Conservation (phyloP, 208 protist species). For the Phytomonas sp. region DNA sequence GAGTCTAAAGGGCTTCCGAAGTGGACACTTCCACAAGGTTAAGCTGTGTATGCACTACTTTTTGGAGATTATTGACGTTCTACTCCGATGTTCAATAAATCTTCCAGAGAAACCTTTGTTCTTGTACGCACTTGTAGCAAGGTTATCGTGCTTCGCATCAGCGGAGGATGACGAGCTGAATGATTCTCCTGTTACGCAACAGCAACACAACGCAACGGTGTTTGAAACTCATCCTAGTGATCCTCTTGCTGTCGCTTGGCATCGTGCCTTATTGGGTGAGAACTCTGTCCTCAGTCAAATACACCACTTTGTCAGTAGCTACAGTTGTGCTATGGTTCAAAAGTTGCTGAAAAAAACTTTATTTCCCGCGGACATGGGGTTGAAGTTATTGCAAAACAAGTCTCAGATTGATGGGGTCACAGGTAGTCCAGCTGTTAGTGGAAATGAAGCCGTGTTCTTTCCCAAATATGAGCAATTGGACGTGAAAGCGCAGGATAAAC, state of each 20-base stretch:
- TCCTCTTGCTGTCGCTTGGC: not conserved
- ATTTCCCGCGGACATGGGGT: not conserved
- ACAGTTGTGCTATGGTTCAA: not conserved
- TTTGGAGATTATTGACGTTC: constrained; percentile 41
- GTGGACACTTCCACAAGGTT: constrained; percentile 15
- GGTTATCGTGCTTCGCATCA: not conserved
- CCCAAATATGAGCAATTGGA: not conserved
- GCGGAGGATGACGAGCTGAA: not conserved
- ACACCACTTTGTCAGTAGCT: not conserved
- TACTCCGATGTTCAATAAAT: constrained; percentile 26
- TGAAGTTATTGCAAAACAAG: not conserved
- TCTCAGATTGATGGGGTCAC: not conserved
- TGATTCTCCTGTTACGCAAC: not conserved
- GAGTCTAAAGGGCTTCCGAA: not conserved
- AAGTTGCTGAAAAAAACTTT: not conserved
- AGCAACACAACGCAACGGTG: not conserved
- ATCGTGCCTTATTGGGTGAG: not conserved
- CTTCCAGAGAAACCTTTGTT: constrained; percentile 32
- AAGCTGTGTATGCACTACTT: constrained; percentile 59
- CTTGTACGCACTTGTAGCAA: constrained; percentile 21
- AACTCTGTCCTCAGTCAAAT: not conserved
- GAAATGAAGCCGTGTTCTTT: not conserved
- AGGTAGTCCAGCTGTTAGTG: not conserved
- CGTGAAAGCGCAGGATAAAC: not conserved
- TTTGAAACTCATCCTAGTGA: not conserved